Percentiles rank a stretch among this genome's conserved stretches.
Conservation (phyloP, 805 yeast species). For the Metschnikowia cubensis region DNA sequence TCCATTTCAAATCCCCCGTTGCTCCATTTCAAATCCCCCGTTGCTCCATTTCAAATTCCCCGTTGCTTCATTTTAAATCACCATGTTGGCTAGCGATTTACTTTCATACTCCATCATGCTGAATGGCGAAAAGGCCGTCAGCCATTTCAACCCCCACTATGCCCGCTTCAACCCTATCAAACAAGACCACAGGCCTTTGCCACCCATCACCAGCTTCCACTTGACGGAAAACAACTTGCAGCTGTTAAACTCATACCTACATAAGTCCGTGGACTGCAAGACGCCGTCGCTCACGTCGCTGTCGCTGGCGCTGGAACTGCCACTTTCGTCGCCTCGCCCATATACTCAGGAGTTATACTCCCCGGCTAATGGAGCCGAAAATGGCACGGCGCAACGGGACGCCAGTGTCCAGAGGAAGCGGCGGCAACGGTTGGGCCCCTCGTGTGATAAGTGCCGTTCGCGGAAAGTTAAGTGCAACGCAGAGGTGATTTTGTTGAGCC, state of each 20-base stretch:
- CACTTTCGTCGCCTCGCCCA: slow-evolving; percentile 17
- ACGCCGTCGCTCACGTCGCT: slow-evolving; percentile 19
- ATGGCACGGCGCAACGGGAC: neutral
- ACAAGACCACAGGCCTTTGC: slow-evolving; percentile 10
- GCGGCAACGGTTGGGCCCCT: slow-evolving; percentile 70
- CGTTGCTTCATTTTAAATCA: neutral
- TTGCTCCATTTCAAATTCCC: neutral
- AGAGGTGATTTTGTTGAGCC: slow-evolving; percentile 43
- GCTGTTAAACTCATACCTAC: slow-evolving; percentile 14
- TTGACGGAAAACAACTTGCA: slow-evolving; percentile 21
- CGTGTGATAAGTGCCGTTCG: slow-evolving; percentile 66
- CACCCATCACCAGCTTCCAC: slow-evolving; percentile 15
- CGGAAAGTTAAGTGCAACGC: slow-evolving; percentile 76
- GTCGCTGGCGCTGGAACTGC: slow-evolving; percentile 20
- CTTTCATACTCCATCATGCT: slow-evolving; percentile 40
- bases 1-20: no score
- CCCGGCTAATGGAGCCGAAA: neutral
- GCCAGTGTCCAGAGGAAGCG: slow-evolving; percentile 22
- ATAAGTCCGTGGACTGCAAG: slow-evolving; percentile 6
- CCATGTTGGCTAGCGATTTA: slow-evolving; percentile 25
- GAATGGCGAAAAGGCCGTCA: slow-evolving; percentile 20
- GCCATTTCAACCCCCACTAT: slow-evolving; percentile 16
- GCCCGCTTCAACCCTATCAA: slow-evolving; percentile 11
- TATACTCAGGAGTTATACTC: neutral
- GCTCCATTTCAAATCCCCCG: no score